These are phyloP conservation scores for Torrubiellomyces zombiae DNA, from an alignment of 2,329 filamentous ascomycete species.

Conservation along the genomic window DNA sequence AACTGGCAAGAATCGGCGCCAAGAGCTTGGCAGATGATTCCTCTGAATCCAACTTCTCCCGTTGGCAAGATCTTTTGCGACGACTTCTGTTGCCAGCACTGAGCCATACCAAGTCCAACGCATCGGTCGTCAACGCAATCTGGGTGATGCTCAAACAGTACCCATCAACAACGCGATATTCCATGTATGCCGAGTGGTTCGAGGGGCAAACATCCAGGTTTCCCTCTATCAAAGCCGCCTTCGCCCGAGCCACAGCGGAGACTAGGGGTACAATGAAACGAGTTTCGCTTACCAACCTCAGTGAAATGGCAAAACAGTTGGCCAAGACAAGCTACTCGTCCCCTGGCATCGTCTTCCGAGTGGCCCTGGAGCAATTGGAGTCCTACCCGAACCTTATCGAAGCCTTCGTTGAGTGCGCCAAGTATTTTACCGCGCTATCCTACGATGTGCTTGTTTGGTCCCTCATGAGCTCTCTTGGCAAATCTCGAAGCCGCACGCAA, in stretches of 20 bases:
- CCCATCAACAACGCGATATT: slow-evolving; percentile 60
- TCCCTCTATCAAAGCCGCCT: slow-evolving; percentile 63
- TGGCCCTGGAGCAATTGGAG: slow-evolving; percentile 80
- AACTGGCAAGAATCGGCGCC: slow-evolving; percentile 70
- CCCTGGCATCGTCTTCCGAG: slow-evolving; percentile 79
- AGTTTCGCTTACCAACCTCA: slow-evolving; percentile 72
- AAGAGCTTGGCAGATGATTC: slow-evolving; percentile 55
- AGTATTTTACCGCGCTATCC: slow-evolving; percentile 82
- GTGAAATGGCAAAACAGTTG: slow-evolving; percentile 70
- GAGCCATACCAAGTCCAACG: slow-evolving; percentile 72
- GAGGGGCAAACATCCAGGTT: slow-evolving; percentile 59
- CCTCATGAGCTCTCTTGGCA: slow-evolving; percentile 57
- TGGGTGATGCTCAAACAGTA: slow-evolving; percentile 71
- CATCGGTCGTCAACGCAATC: slow-evolving; percentile 69
- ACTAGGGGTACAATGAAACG: slow-evolving; percentile 79
- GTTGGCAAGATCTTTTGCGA: slow-evolving; percentile 76
- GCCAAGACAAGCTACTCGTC: slow-evolving; percentile 87
- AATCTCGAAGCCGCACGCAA: slow-evolving; percentile 45
- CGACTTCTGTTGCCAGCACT: slow-evolving; percentile 76
- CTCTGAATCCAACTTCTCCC: slow-evolving; percentile 51
- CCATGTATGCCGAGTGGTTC: slow-evolving; percentile 89
- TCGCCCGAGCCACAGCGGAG: slow-evolving; percentile 59
- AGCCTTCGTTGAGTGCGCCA: slow-evolving; percentile 82
- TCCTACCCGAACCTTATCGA: slow-evolving; percentile 91
- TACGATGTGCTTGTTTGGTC: slow-evolving; percentile 93